Base-by-base conservation (phyloP, 2,329 filamentous ascomycete genomes). In the Ceratocystis eucalypticola region DNA sequence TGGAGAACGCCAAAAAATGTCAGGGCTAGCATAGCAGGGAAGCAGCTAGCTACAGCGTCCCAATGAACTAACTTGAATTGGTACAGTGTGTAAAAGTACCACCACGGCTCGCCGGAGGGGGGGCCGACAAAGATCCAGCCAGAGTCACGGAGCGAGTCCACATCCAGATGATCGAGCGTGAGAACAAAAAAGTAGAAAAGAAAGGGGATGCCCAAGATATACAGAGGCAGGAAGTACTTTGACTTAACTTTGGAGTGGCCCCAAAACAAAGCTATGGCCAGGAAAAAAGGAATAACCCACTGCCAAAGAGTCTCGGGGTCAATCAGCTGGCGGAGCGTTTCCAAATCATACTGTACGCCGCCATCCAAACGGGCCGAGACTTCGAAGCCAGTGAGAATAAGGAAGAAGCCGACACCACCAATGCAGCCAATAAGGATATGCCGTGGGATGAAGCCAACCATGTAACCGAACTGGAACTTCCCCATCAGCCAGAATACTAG, bases 1-100 rank as follows among this genome's bases (percentile, higher is more conserved):
- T 99, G 94, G 2, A 99, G 82, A 66, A 99, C 88, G 64, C 94
- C 94, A 72, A 99, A 99, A 78, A 99, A 99, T 0, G 94, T 97
- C 68, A 99, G 78, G 0, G 94, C 94, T 71, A 99, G 86, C 89
- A 99, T 97, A 37, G 94, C 92, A 0, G 94, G 94, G 37, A 96
- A 82, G 0, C 88, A 92, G 72, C 91, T 86, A n/a, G 81, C 77
- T 62, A 99, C 82, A 2, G 93, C 94, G 57, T 82, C 81, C 88
- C 90, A 96, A 71, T 92, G 84, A 2, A 97, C 88, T 28, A 87
- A 80, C 62, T 86, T 80, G 72, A 96, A 90, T 72, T 94, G 87
- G 76, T 96, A 99, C 61, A 97, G 82, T 0, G 91, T 95, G 77
- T 96, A 99, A 72, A 99, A 99, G 74, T 94, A 91, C 84, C 94